Conservation (phyloP, 2,329 filamentous ascomycete genomes). For the Penicillium verrucosum region DNA sequence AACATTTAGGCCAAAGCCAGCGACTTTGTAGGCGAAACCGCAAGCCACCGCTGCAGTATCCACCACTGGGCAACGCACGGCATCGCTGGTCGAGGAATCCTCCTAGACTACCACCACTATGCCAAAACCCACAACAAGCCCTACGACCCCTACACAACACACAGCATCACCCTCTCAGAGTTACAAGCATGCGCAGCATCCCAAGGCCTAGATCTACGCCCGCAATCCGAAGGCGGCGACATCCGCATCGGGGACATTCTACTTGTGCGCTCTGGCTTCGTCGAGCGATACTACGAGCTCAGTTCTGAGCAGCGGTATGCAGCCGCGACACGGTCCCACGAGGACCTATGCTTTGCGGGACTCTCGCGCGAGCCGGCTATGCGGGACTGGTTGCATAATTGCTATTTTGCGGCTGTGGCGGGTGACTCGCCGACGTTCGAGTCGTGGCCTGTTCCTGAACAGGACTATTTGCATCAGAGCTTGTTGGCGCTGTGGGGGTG, state of each 20-base stretch:
- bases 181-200: slow-evolving; percentile 58
- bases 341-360: slow-evolving; percentile 48
- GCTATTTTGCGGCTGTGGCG: slow-evolving; percentile 63
- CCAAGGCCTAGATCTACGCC: slow-evolving; percentile 61
- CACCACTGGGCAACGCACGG: slow-evolving; percentile 44
- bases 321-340: slow-evolving; percentile 35
- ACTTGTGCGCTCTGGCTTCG: slow-evolving; percentile 62
- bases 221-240: slow-evolving; percentile 52
- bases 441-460: slow-evolving; percentile 52
- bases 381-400: slow-evolving; percentile 66
- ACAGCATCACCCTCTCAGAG: slow-evolving; percentile 54
- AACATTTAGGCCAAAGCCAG: slow-evolving; percentile 30
- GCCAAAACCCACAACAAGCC: slow-evolving; percentile 50
- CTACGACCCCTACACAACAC: slow-evolving; percentile 52
- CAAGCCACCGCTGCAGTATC: slow-evolving; percentile 42
- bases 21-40: slow-evolving; percentile 34
- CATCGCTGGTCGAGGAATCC: slow-evolving; percentile 42
- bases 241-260: slow-evolving; percentile 63
- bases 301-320: slow-evolving; percentile 32
- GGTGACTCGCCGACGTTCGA: slow-evolving; percentile 65
- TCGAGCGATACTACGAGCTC: slow-evolving; percentile 55
- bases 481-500: slow-evolving; percentile 45
- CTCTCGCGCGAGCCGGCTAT: slow-evolving; percentile 55
- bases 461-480: slow-evolving; percentile 40
- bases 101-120: slow-evolving; percentile 46